Conservation (phyloP, 805 yeast genomes). For the Yamadazyma sp. region DNA sequence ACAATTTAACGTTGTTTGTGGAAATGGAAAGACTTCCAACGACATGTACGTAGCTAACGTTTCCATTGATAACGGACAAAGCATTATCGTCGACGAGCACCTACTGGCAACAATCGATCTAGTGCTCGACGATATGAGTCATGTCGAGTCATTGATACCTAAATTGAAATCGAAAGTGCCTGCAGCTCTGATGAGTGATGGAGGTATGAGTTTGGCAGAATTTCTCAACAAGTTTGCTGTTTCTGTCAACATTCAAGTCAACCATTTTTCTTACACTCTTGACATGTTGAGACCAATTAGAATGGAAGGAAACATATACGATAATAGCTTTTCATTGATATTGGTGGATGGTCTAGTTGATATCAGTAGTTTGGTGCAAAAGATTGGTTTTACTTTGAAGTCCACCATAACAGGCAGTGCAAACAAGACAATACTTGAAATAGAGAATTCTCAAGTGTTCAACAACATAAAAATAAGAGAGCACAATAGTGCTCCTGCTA, state of each 20-base stretch:
- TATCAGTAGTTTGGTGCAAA: conserved; percentile 21
- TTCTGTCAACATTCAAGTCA: conserved; percentile 18
- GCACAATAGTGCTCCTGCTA: conserved; percentile 11
- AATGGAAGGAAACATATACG: conserved; percentile 20
- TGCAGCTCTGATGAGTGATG: too few species aligned
- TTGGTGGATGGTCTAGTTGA: conserved; percentile 14
- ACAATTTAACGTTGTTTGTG: conserved; percentile 10
- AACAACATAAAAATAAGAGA: conserved; percentile 16
- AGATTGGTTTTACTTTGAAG: conserved; percentile 19
- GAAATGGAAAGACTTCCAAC: conserved; percentile 1
- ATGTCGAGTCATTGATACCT: conserved; percentile 12
- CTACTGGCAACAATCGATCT: conserved; percentile 1
- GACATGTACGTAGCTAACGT: conserved; percentile 6
- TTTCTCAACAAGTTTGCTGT: conserved; percentile 3
- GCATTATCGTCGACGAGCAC: conserved; percentile 7
- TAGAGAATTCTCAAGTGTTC: conserved; percentile 27
- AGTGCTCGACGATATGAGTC: conserved; percentile 9
- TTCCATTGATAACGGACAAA: conserved; percentile 8
- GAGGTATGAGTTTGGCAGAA: too few species aligned
- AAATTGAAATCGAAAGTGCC: not conserved
- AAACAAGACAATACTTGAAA: conserved; percentile 19
- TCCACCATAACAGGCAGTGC: conserved; percentile 9
- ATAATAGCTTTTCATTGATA: conserved; percentile 18
- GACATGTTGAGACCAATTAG: conserved; percentile 20
- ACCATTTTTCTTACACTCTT: conserved; percentile 21